Evolutionary conservation across 225 moss, liverwort and hornwort genomes (phyloP), one percentile per base, ranked within the genome.

Genomic region (Marchantia paleacea): DNA sequence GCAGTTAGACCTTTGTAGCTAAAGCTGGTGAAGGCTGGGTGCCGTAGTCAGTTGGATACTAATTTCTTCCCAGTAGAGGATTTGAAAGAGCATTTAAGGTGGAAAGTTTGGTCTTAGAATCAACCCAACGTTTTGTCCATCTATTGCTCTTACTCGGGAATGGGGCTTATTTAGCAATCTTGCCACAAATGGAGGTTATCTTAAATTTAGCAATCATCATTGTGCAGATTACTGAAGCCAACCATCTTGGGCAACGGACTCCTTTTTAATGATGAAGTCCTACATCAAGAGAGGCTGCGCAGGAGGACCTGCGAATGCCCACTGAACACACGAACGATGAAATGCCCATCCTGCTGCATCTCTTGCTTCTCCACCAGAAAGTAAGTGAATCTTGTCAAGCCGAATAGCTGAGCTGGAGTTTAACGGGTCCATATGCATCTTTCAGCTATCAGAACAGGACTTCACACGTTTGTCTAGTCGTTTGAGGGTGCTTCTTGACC

Each of bases 231-330:
- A 75, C 71, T 69, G 49, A 61, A 88, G 85, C 65, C 91, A 93
- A 82, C 85, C 91, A 57, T 74, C 87, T 10, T 82, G 86, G 53
- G 71, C 94, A 78, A 90, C 94, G 55, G 99, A 99, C 84, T 95
- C 99, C 58, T 93, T 99, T 69, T 94, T 95, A 62, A 99, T 99
- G 99, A 99, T 99, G 99, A 95, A 99, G 78, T 99, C 95, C 80
- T 99, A 94, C 68, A 99, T 95, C n/a, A 95, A 99, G 95, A 76
- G 95, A 92, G 83, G 99, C 95, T 69, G 99, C 99, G 12, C 94
- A 94, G 81, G 99, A 99, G 80, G 95, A 95, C 64, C 65, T 92
- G 7, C 91, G 99, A 73, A 95, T 92, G 80, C 99, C 99, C 89
- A 88, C 81, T 25, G 92, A 90, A 84, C 94, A 69, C 58, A 85